These are phyloP conservation scores for Fusarium zealandicum DNA, from an alignment of 2,329 filamentous ascomycete species.

Conservation along the genomic window DNA sequence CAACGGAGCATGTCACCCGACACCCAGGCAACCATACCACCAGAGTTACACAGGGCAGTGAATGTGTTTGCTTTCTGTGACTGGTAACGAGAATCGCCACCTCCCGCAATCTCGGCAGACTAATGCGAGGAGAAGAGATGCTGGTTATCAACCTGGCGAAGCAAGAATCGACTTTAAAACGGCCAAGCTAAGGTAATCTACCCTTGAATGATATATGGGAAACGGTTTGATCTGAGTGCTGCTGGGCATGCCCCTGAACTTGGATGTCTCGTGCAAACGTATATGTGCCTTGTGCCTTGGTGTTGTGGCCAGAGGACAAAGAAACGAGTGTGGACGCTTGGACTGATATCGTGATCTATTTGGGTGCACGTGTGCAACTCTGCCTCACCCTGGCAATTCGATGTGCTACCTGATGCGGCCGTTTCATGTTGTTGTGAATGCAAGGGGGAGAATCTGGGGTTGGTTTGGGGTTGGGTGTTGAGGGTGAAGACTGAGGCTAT, in stretches of 20 bases:
- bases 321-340: constrained; percentile 1
- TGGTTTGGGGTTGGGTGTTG: no score
- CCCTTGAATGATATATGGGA: no score
- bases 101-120: neutral
- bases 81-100: neutral
- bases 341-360: constrained; percentile 2
- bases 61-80: neutral
- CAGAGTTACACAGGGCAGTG: constrained; percentile 16
- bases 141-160: no score
- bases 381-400: constrained; percentile 15
- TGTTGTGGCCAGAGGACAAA: neutral
- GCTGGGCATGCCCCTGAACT: neutral
- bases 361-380: constrained; percentile 11
- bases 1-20: constrained; percentile 5
- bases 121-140: neutral
- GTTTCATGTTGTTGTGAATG: constrained; percentile 21
- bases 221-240: no score
- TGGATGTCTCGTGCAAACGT: neutral
- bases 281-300: neutral
- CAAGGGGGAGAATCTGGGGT: neutral
- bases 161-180: no score
- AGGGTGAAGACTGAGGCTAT: no score
- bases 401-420: constrained; percentile 13
- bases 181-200: no score
- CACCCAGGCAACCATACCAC: constrained; percentile 5